phyloP scores from a whole-genome alignment of 192 early-diverging fungal species.

The Backusella circina region DNA sequence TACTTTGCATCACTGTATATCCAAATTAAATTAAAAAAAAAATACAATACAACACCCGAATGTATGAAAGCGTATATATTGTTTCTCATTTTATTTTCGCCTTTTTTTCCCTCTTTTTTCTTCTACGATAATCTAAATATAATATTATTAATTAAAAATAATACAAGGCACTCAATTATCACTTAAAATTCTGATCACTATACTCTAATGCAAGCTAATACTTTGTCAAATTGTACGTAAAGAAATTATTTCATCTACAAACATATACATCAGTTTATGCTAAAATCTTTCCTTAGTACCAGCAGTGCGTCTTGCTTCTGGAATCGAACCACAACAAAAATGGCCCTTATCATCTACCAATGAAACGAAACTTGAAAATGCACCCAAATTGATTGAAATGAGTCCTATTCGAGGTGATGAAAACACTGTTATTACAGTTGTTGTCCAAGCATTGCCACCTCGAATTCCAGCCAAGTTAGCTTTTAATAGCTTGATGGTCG shows the following conservation, averaged over 20 bases:
- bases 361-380: neutral
- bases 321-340: neutral
- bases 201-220: neutral
- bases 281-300: neutral
- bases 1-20: neutral
- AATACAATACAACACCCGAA: neutral
- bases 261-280: neutral
- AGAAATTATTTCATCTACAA: neutral
- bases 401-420: neutral
- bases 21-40: neutral
- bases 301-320: neutral
- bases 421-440: conserved; percentile 6
- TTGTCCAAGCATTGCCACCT: neutral
- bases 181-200: neutral
- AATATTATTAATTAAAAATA: neutral
- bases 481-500: conserved; percentile 41
- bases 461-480: conserved; percentile 27
- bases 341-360: neutral
- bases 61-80: neutral
- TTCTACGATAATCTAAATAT: neutral
- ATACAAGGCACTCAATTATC: neutral
- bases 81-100: neutral
- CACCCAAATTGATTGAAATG: neutral
- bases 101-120: neutral
- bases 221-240: neutral